Percentiles rank a stretch among this genome's conserved stretches.
Evolutionary conservation across 805 yeast genomes (phyloP).

Genomic region (Torulaspora franciscae): DNA sequence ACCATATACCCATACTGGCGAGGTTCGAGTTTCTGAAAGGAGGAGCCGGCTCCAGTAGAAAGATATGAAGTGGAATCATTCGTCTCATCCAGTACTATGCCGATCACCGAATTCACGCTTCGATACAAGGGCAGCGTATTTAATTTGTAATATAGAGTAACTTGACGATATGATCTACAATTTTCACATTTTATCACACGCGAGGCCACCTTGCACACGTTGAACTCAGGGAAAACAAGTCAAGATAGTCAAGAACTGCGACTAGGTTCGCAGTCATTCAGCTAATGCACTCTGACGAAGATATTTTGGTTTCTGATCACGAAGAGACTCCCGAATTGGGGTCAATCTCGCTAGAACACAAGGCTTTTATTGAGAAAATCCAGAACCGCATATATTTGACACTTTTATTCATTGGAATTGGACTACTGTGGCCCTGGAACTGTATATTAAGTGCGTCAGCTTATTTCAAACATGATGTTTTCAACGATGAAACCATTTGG

Average conservation of each 20-base stretch:
- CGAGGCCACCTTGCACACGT: background rate
- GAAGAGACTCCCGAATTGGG: background rate
- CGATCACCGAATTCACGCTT: background rate
- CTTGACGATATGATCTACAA: constrained; percentile 8
- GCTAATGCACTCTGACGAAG: constrained; percentile 3
- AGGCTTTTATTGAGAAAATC: constrained; percentile 18
- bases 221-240: background rate
- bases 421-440: constrained; percentile 96
- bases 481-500: constrained; percentile 47
- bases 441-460: constrained; percentile 81
- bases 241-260: background rate
- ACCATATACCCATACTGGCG: constrained; percentile 83
- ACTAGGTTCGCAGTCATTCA: background rate
- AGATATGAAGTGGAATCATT: constrained; percentile 18
- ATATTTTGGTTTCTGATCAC: constrained; percentile 1
- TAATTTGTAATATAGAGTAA: constrained; percentile 10
- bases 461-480: constrained; percentile 58
- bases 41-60: constrained; percentile 29
- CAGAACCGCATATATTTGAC: constrained; percentile 44
- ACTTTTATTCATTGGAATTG: constrained; percentile 65
- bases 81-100: constrained; percentile 3
- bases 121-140: constrained; percentile 5
- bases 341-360: constrained; percentile 1
- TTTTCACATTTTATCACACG: background rate
- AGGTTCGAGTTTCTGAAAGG: constrained; percentile 65